Conservation (phyloP, 805 yeast species). For the Saccharomycodes ludwigii region DNA sequence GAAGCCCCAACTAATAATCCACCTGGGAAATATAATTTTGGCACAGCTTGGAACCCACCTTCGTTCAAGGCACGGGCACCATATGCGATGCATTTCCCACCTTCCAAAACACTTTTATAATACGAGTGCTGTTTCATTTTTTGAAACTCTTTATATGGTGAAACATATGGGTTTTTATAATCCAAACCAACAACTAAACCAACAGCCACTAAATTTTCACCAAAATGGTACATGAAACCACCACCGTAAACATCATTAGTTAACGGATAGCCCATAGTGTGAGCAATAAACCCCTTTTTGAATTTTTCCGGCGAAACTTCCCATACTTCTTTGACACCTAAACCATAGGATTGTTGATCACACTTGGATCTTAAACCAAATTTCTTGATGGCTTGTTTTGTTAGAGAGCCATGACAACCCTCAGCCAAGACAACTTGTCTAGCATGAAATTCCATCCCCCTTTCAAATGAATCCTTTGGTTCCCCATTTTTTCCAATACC, state of each 20-base stretch:
- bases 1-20: slow-evolving; percentile 91
- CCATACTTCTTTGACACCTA: slow-evolving; percentile 97
- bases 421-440: slow-evolving; percentile 84
- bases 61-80: slow-evolving; percentile 96
- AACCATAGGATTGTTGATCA: slow-evolving; percentile 81
- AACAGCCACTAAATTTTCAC: slow-evolving; percentile 80
- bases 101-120: slow-evolving; percentile 59
- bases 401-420: slow-evolving; percentile 95
- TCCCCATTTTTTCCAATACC: slow-evolving; percentile 67
- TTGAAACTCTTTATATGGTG: slow-evolving; percentile 95
- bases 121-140: slow-evolving; percentile 86
- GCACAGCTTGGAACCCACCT: slow-evolving; percentile 93
- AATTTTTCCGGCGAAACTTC: slow-evolving; percentile 77
- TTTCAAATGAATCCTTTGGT: slow-evolving; percentile 76
- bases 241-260: slow-evolving; percentile 76
- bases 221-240: slow-evolving; percentile 94
- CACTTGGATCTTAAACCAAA: slow-evolving; percentile 53
- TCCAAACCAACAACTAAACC: slow-evolving; percentile 95
- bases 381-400: slow-evolving; percentile 62
- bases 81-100: slow-evolving; percentile 87
- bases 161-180: slow-evolving; percentile 86
- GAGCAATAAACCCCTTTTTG: slow-evolving; percentile 69
- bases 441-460: slow-evolving; percentile 96
- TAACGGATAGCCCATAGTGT: slow-evolving; percentile 84
- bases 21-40: slow-evolving; percentile 86